Percentiles rank a stretch among this genome's conserved stretches.
Evolutionary conservation across 148 eudicot genomes (phyloP).

Genomic region (Camellia sinensis): DNA sequence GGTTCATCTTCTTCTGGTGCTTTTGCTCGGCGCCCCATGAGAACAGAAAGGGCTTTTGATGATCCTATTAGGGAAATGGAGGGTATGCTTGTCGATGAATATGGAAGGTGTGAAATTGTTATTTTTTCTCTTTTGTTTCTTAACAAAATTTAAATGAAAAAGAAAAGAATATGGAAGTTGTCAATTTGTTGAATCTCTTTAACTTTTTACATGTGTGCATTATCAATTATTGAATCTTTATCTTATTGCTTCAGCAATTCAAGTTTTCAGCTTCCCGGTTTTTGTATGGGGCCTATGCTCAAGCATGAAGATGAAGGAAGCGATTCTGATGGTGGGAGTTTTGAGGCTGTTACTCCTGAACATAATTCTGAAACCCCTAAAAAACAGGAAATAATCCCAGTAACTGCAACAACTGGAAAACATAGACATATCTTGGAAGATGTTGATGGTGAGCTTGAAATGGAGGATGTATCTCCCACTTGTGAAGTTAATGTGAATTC

Average conservation of each 20-base stretch:
- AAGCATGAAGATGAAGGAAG: conserved; percentile 71
- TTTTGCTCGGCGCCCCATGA: conserved; percentile 60
- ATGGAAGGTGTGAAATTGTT: conserved; percentile 66
- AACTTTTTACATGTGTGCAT: conserved; percentile 1
- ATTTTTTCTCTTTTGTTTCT: not conserved
- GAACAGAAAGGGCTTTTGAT: conserved; percentile 93
- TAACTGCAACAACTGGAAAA: conserved; percentile 42
- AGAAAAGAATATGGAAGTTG: not conserved
- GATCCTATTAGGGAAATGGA: conserved; percentile 95
- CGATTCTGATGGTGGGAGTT: conserved; percentile 87
- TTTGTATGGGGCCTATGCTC: conserved; percentile 83
- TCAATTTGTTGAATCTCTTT: not conserved
- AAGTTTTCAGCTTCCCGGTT: conserved; percentile 91
- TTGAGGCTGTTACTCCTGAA: conserved; percentile 99
- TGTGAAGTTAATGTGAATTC: conserved; percentile 44
- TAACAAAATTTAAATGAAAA: not conserved
- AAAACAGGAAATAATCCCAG: conserved; percentile 25
- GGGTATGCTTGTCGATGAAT: conserved; percentile 93
- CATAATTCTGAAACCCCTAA: conserved; percentile 49
- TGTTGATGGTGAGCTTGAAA: conserved; percentile 99
- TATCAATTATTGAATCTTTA: conserved; percentile 8
- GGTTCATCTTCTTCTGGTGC: conserved; percentile 55
- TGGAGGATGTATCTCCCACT: conserved; percentile 93
- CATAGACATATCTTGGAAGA: conserved; percentile 90
- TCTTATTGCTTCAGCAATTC: conserved; percentile 71